Conservation (phyloP, 1,139 yeast species). For the Schwanniomyces etchellsii region DNA sequence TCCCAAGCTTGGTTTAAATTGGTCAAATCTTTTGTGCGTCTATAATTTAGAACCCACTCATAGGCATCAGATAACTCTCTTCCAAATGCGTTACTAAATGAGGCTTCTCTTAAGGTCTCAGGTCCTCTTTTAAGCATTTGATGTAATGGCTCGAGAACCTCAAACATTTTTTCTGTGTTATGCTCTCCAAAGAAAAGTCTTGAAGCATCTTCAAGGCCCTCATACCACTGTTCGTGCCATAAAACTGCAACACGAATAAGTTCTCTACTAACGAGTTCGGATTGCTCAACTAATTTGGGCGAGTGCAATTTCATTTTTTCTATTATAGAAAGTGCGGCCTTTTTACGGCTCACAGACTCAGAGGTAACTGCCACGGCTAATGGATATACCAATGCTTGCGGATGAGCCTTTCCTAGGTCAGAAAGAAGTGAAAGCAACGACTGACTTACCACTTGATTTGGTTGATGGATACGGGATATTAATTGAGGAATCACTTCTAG, state of each 20-base stretch:
- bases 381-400: conserved; percentile 94
- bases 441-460: conserved; percentile 77
- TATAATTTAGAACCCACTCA: conserved; percentile 86
- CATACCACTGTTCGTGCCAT: conserved; percentile 99
- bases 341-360: conserved; percentile 81
- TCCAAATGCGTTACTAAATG: conserved; percentile 91
- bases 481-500: conserved; percentile 91
- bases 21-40: conserved; percentile 78
- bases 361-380: conserved; percentile 94
- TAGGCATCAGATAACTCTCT: conserved; percentile 89
- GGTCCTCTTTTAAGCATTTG: conserved; percentile 81
- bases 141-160: conserved; percentile 85
- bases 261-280: conserved; percentile 90
- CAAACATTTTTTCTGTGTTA: conserved; percentile 90
- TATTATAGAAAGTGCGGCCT: conserved; percentile 86
- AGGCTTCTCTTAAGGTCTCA: conserved; percentile 86
- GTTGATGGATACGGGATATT: conserved; percentile 94
- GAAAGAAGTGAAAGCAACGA: conserved; percentile 76
- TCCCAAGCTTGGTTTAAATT: conserved; percentile 98
- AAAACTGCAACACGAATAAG: conserved; percentile 90
- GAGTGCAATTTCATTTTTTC: conserved; percentile 92
- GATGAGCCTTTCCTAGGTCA: conserved; percentile 91
- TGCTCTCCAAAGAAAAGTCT: conserved; percentile 91
- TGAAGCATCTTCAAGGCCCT: conserved; percentile 95
- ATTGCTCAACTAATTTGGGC: conserved; percentile 79